Conservation (phyloP, 495 filamentous ascomycete species). For the Sordaria brevicollis region DNA sequence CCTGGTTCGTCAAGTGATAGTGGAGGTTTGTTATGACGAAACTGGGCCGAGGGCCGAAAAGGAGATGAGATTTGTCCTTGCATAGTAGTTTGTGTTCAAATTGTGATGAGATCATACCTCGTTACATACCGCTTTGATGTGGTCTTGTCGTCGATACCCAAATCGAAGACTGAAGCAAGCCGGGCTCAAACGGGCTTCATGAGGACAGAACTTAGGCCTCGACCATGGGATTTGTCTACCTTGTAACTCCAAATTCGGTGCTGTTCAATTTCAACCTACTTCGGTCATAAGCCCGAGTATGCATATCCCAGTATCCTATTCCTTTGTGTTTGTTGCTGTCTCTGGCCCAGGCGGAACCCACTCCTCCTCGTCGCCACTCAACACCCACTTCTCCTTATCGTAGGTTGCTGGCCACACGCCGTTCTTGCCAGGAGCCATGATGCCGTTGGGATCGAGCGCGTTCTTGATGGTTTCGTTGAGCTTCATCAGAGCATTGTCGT, state of each 20-base stretch:
- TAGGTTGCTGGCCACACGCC: conserved; percentile 49
- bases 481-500: conserved; percentile 39
- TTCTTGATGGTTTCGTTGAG: conserved; percentile 48
- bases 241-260: not conserved
- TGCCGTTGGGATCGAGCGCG: conserved; percentile 48
- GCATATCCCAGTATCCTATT: not conserved
- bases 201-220: not conserved
- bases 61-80: not conserved
- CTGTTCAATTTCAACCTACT: not conserved
- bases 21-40: not conserved
- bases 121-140: too few species aligned
- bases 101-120: not conserved
- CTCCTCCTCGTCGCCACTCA: conserved; percentile 24
- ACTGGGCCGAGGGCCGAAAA: not conserved
- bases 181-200: not conserved
- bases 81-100: too few species aligned
- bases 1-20: not conserved
- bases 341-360: not conserved
- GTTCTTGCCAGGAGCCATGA: conserved; percentile 44
- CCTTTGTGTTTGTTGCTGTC: not conserved
- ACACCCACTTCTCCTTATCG: conserved; percentile 19
- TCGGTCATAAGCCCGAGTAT: not conserved
- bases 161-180: not conserved
- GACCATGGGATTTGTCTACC: not conserved
- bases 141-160: not conserved